Evolutionary conservation across 2,329 filamentous ascomycete species (phyloP), one percentile per base, ranked within the genome.

Genomic region (Fusarium stilboides): DNA sequence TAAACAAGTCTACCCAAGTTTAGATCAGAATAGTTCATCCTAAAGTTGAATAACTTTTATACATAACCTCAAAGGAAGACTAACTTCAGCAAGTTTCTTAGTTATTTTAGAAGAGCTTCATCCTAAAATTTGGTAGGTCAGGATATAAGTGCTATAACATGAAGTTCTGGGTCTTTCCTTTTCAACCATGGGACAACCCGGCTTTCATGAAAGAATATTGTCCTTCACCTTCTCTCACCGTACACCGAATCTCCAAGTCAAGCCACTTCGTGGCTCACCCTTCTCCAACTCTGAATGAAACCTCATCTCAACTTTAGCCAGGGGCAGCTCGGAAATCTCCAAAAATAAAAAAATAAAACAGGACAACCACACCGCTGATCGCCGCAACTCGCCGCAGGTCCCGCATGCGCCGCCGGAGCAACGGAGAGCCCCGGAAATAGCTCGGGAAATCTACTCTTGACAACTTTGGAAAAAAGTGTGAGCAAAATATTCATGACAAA

Each of bases 351-450:
- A 31, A 40, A 19, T 15, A 40, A 36, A 17, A 31, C 12, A n/a
- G 9, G 17, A 55, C 28, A 24, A 55, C 19, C 34, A 58, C 45
- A 51, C 40, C 39, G 50, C 39, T 31, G 28, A 31, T 31, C 28
- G 28, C 47, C 46, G 62, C 66, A 46, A 69, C 68, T 70, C 65
- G 56, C 62, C 57, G 69, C 56, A 58, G 43, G 43, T 51, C 56
- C 65, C 61, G 55, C 55, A 69, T 24, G 47, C 19, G 62, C 52
- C 51, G 34, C 64, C 71, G 69, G 71, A 65, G 71, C 57, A 71
- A 45, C 19, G 62, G 62, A 65, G 37, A n/a, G 26, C 31, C 6
- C 42, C 71, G 71, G 71, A 69, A 72, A 71, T 73, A 74, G 58
- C 67, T 73, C 71, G 71, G 71, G 51, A 69, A 69, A 34, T 51